A percentile compares a stretch with the other conserved stretches of the same genome.
phyloP scores from a whole-genome alignment of 352 stramenopile species.

The Phytophthora capsici region DNA sequence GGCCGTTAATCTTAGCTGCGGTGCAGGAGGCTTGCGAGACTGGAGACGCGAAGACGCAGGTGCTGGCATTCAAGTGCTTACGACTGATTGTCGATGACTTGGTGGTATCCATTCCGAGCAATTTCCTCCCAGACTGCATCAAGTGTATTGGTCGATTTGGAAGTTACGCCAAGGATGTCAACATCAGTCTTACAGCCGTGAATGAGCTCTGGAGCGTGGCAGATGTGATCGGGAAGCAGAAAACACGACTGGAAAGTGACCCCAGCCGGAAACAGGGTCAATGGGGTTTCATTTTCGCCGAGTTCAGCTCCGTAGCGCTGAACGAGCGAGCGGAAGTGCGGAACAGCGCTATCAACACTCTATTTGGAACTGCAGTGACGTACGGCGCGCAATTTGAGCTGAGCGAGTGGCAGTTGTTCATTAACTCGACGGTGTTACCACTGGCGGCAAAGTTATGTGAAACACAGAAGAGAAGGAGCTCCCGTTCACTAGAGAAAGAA shows the following conservation, averaged over 20 bases:
- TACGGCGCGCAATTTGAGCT: conserved; percentile 93
- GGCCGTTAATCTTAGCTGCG: conserved; percentile 71
- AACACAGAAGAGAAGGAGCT: conserved; percentile 32
- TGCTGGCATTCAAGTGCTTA: conserved; percentile 94
- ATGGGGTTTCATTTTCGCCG: conserved; percentile 75
- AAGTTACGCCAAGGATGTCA: conserved; percentile 94
- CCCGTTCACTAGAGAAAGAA: conserved; percentile 14
- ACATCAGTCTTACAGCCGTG: conserved; percentile 97
- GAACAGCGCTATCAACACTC: conserved; percentile 97
- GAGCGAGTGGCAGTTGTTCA: conserved; percentile 92
- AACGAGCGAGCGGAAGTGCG: conserved; percentile 94
- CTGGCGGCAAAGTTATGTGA: conserved; percentile 77
- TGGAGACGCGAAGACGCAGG: conserved; percentile 80
- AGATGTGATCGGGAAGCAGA: conserved; percentile 81
- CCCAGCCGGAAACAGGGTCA: conserved; percentile 37
- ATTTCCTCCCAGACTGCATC: conserved; percentile 79
- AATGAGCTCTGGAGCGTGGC: conserved; percentile 96
- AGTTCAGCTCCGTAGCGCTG: conserved; percentile 89
- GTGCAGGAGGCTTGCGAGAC: conserved; percentile 71
- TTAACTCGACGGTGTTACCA: conserved; percentile 94
- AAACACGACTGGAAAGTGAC: conserved; percentile 24
- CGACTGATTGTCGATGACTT: conserved; percentile 98
- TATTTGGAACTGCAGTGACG: conserved; percentile 97
- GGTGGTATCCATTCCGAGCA: conserved; percentile 85
- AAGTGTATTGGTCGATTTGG: conserved; percentile 96